Base-by-base conservation (phyloP, 306 rosid species). In the Oemleria cerasiformis region DNA sequence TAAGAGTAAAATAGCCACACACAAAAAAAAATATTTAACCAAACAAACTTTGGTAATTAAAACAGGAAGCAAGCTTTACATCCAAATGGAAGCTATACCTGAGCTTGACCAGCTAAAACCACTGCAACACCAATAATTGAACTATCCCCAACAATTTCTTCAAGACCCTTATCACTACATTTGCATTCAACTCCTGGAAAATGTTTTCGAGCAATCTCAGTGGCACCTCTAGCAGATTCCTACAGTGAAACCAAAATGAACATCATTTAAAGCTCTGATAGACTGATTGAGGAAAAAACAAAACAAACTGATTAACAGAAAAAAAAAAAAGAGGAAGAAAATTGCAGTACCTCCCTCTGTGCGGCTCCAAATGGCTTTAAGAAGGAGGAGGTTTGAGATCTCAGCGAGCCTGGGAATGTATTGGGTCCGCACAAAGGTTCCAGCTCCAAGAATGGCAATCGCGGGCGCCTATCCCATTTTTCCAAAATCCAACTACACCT, bases 361-460 rank as follows among this genome's bases (percentile, higher is more conserved):
- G 16, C 98, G 93, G 83, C 98, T 93, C 98, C 98, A 93, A 79
- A 93, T 93, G 83, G 92, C 77, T 78, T 87, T 88, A 44, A 93
- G 84, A 11, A 13, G 1, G 65, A 93, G 69, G 70, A 90, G 94
- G 75, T 87, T 44, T 9, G 91, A 80, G 86, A 93, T 88, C 88
- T 93, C 94, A 8, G 90, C 79, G 71, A 90, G 91, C 76, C 96
- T 82, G 0, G 98, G 98, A 80, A 93, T 75, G 87, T 90, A 93
- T 76, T 90, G 97, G 74, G 54, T 80, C 88, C 64, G 87, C 53
- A 93, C 96, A 39, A 93, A 90, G 34, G 79, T 86, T 19, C 98
- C 98, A 57, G 94, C 98, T 86, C 98, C 98, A 25, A 87, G 59
- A 71, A 93, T 91, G 49, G 97, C 97, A 20, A 93, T 90, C 83